Conservation (phyloP, 352 stramenopile species). For the Phytophthora cajani region DNA sequence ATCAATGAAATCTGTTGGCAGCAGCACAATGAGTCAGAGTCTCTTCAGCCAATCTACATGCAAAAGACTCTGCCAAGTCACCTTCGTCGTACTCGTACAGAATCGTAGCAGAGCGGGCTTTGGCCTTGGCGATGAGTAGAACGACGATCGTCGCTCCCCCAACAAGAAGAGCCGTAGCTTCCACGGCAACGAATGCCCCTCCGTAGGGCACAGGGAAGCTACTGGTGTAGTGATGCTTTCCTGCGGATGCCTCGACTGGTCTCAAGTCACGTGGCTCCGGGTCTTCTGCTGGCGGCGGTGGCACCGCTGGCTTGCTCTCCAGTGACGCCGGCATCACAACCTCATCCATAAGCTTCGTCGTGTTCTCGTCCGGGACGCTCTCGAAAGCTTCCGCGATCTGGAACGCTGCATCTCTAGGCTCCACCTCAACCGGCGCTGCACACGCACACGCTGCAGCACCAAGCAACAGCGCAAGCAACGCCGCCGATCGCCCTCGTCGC, state of each 20-base stretch:
- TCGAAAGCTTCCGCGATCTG: constrained; percentile 31
- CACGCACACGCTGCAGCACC: neutral
- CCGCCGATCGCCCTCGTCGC: constrained; percentile 2
- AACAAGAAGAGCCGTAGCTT: constrained; percentile 41
- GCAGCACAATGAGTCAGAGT: neutral
- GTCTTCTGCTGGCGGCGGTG: neutral
- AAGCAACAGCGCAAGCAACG: constrained; percentile 12
- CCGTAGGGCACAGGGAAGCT: constrained; percentile 12
- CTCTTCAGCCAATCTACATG: neutral
- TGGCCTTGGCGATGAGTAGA: constrained; percentile 34
- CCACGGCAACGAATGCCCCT: constrained; percentile 33
- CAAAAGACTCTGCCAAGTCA: constrained; percentile 2
- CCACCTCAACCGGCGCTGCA: neutral
- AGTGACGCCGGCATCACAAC: constrained; percentile 21
- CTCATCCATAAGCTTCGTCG: constrained; percentile 25
- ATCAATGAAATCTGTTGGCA: constrained; percentile 28
- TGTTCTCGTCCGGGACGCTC: constrained; percentile 13
- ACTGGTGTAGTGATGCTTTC: neutral
- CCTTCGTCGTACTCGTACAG: constrained; percentile 31
- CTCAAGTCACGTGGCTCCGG: constrained; percentile 14
- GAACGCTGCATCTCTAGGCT: constrained; percentile 2
- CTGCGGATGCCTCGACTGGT: constrained; percentile 6
- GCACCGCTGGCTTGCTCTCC: constrained; percentile 15
- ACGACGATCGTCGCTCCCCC: constrained; percentile 34
- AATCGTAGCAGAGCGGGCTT: constrained; percentile 9